Evolutionary conservation across 2,329 filamentous ascomycete species (phyloP).

Genomic region (Cercospora zeae-maydis): DNA sequence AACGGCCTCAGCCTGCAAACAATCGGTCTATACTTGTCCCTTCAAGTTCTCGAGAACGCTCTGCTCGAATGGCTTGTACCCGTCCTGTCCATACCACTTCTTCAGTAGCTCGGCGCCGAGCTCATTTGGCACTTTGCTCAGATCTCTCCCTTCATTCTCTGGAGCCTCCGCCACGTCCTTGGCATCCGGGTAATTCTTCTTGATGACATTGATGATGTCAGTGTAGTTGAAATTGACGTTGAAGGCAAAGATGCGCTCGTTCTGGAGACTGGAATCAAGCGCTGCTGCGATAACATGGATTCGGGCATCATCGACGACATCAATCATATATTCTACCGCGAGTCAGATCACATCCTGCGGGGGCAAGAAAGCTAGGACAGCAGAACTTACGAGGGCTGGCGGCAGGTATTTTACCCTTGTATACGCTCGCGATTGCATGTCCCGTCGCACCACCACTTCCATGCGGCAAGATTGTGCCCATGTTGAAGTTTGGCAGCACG

Average conservation of each 20-base stretch:
- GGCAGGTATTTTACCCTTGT: conserved; percentile 19
- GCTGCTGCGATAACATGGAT: conserved; percentile 52
- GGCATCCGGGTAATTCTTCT: conserved; percentile 41
- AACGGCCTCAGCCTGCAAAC: not conserved
- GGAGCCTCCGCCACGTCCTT: conserved; percentile 20
- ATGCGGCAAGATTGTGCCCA: conserved; percentile 23
- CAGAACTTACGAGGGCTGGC: conserved; percentile 22
- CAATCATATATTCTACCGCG: conserved; percentile 38
- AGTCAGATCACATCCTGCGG: conserved; percentile 19
- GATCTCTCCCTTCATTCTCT: conserved; percentile 24
- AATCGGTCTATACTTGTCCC: conserved; percentile 6
- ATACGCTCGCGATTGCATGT: conserved; percentile 14
- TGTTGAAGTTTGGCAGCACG: conserved; percentile 31
- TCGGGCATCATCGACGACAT: conserved; percentile 50
- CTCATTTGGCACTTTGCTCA: conserved; percentile 30
- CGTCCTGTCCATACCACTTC: conserved; percentile 33
- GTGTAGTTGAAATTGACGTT: conserved; percentile 49
- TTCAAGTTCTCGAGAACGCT: conserved; percentile 27
- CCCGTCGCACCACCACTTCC: conserved; percentile 20
- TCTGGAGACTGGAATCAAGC: conserved; percentile 44
- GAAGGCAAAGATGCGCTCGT: conserved; percentile 55
- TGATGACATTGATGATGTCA: conserved; percentile 40
- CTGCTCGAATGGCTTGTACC: conserved; percentile 29
- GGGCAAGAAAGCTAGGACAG: not conserved
- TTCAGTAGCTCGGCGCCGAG: conserved; percentile 29